These are phyloP conservation scores for Termitomyces sp. DNA, from an alignment of 768 basidiomycete genomes.

Conservation along the genomic window DNA sequence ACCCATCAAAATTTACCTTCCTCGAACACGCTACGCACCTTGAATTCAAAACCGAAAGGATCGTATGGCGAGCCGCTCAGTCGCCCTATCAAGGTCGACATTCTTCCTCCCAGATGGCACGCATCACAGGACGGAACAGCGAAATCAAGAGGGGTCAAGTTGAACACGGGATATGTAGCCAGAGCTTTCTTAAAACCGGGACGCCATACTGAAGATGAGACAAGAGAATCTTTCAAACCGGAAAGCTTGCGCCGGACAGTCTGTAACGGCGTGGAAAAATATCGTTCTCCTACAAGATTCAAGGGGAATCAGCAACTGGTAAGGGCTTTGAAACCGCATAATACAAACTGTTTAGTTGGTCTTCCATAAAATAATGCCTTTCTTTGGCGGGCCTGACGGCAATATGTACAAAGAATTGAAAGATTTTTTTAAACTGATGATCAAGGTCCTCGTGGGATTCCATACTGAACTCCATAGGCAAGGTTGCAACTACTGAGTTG, in stretches of 20 bases:
- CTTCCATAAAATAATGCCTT: constrained; percentile 52
- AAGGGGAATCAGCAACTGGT: background rate
- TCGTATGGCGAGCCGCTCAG: constrained; percentile 73
- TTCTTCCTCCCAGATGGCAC: constrained; percentile 69
- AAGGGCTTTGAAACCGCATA: background rate
- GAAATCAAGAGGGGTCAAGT: constrained; percentile 48
- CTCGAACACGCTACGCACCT: constrained; percentile 10
- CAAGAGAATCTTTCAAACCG: constrained; percentile 69
- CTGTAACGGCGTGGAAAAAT: constrained; percentile 69
- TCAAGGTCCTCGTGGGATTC: constrained; percentile 69
- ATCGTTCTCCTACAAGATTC: constrained; percentile 47
- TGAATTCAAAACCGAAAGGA: constrained; percentile 53
- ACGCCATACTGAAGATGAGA: constrained; percentile 83
- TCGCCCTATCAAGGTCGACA: constrained; percentile 60
- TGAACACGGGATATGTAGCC: constrained; percentile 64
- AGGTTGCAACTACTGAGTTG: constrained; percentile 31
- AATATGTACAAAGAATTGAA: constrained; percentile 83
- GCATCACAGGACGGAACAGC: constrained; percentile 72
- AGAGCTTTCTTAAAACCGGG: constrained; percentile 62
- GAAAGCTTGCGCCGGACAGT: constrained; percentile 65
- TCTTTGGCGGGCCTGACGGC: constrained; percentile 55
- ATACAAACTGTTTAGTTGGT: constrained; percentile 45
- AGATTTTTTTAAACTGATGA: constrained; percentile 83
- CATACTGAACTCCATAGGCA: constrained; percentile 84
- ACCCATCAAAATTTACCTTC: background rate